These are phyloP conservation scores for Debaryomyces tyrocola DNA, from an alignment of 805 yeast species.

Conservation along the genomic window DNA sequence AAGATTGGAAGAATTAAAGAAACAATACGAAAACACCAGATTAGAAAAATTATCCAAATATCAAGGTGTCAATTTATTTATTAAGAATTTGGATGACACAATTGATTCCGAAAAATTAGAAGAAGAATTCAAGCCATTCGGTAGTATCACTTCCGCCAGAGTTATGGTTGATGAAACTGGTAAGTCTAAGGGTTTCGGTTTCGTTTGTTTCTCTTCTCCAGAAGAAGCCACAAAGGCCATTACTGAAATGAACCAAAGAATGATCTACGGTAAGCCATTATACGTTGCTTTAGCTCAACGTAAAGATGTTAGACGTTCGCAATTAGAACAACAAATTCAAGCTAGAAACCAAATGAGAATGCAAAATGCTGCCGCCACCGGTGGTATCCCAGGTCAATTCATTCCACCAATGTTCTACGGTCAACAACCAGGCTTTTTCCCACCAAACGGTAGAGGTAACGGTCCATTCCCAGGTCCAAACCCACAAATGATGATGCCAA, in stretches of 20 bases:
- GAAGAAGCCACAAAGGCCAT: slow-evolving; percentile 99
- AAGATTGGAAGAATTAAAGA: slow-evolving; percentile 93
- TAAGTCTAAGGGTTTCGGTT: slow-evolving; percentile 97
- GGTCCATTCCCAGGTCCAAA: slow-evolving; percentile 75
- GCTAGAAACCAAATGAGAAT: slow-evolving; percentile 98
- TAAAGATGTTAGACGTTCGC: slow-evolving; percentile 95
- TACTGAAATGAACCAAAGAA: slow-evolving; percentile 96
- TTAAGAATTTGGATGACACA: slow-evolving; percentile 93
- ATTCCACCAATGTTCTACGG: slow-evolving; percentile 85
- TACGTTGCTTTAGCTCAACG: slow-evolving; percentile 99
- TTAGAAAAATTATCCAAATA: slow-evolving; percentile 89
- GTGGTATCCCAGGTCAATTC: slow-evolving; percentile 84
- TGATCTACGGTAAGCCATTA: slow-evolving; percentile 92
- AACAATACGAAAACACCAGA: slow-evolving; percentile 89
- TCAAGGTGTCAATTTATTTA: slow-evolving; percentile 96
- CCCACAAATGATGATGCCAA: slow-evolving; percentile 76
- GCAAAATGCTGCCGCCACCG: slow-evolving; percentile 93
- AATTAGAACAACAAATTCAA: slow-evolving; percentile 95
- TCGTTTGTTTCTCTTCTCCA: slow-evolving; percentile 95
- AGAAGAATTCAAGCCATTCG: slow-evolving; percentile 92
- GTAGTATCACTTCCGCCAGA: slow-evolving; percentile 92
- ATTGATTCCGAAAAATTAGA: slow-evolving; percentile 87
- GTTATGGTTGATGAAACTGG: slow-evolving; percentile 95
- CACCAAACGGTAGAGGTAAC: slow-evolving; percentile 79
- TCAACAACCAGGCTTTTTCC: slow-evolving; percentile 81